Evolutionary conservation across 176 grass and related monocot species (phyloP), one percentile per base, ranked within the genome.

Genomic region (Triticum urartu): DNA sequence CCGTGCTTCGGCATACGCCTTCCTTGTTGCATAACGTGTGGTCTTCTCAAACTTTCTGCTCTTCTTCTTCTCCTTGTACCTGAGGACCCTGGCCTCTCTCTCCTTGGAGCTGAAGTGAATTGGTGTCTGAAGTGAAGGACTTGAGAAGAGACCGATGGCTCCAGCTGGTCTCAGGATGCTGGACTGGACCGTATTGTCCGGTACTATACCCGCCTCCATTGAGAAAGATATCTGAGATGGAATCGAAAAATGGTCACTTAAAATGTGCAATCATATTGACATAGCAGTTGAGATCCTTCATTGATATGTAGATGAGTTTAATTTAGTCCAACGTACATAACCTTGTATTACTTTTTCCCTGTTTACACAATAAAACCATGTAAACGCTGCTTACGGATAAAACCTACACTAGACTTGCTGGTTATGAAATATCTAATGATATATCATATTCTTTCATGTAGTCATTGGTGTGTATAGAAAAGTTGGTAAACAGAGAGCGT

Each of bases 1-100:
- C 9, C 89, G 78, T 52, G 81, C 81, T 64, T 95, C 90, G 4
- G 90, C 90, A 24, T 95, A 89, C 3, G 58, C 87, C 72, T 92
- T 92, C 61, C 90, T 85, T 58, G 90, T 87, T 11, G 78, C 89
- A 14, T 94, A 94, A 21, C 96, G 87, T 79, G 95, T 91, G 5
- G 82, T 95, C 90, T 94, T 98, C 89, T 86, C 81, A 5, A 94
- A 95, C 48, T 84, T 95, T 38, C 96, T 89, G 3, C 52, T 84
- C 90, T 90, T 98, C 88, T 91, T 92, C 81, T 95, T 98, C 88
- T 92, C 93, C 82, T 67, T 91, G 86, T 98, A 95, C 71, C 91
- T 89, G 22, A 91, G 93, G 28, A 98, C 90, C 35, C 90, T 88
- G 26, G 91, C 90, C 70, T 95, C 91, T 63, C 93, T 90, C 25